Percentiles rank a stretch among this genome's conserved stretches.
Conservation (phyloP, 78 protist species). For the Kipferlia bialata region DNA sequence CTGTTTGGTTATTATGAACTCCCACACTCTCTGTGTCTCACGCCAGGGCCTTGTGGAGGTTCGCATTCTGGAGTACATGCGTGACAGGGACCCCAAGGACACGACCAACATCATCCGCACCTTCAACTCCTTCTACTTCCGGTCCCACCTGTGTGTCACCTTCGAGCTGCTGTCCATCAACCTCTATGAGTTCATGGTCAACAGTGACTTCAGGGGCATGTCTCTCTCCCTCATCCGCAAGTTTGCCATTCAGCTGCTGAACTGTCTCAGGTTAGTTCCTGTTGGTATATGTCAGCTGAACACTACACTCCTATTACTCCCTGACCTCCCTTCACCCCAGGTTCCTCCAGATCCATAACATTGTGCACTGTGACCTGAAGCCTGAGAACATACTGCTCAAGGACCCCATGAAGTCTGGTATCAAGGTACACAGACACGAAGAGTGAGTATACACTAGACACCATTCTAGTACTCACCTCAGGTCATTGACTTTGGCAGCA, state of each 20-base stretch:
- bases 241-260: conserved; percentile 65
- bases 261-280: too few species aligned
- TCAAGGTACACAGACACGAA: too few species aligned
- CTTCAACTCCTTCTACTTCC: conserved; percentile 45
- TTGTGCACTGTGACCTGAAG: conserved; percentile 91
- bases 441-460: too few species aligned
- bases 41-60: conserved; percentile 83
- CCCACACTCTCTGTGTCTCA: not conserved
- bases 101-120: conserved; percentile 25
- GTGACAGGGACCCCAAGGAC: conserved; percentile 23
- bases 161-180: conserved; percentile 60
- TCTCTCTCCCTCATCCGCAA: conserved; percentile 32
- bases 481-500: conserved; percentile 76
- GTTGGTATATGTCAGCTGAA: too few species aligned
- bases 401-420: conserved; percentile 34
- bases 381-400: conserved; percentile 88
- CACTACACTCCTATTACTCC: too few species aligned
- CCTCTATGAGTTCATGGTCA: conserved; percentile 65
- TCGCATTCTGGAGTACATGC: conserved; percentile 51
- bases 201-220: conserved; percentile 39
- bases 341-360: conserved; percentile 37
- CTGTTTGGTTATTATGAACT: too few species aligned
- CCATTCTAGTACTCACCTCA: too few species aligned
- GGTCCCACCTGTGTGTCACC: conserved; percentile 65
- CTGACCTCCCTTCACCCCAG: too few species aligned